Evolutionary conservation across 352 stramenopile genomes (phyloP), one percentile per base, ranked within the genome.

Genomic region (Peronospora farinosa): DNA sequence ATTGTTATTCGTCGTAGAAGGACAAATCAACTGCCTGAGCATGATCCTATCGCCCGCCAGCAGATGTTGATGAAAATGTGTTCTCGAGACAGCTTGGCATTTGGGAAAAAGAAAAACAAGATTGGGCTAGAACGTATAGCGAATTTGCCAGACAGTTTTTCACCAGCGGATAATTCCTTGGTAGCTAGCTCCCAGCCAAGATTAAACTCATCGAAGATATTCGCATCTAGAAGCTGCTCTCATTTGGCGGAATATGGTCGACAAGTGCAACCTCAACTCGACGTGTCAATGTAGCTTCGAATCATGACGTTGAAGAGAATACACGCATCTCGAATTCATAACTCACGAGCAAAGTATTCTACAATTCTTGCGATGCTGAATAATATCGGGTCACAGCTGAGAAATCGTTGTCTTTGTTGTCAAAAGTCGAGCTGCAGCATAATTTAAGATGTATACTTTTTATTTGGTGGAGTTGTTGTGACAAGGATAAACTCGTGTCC

Each of bases 1-100:
- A 21, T 41, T 42, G 40, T 23, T 15, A 28, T 57, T 32, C 19
- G 19, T 21, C 19, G 19, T 57, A 31, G 37, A 40, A 32, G 10
- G 65, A 53, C 15, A 46, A 57, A 23, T 50, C 48, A 15, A 80
- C 19, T 21, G 64, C 17, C 83, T 60, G 13, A 85, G 47, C 38
- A 87, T 57, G 0, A 71, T 73, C 37, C 62, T 63, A 33, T 69
- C 53, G 0, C 60, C 67, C 71, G 81, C 78, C 12, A 85, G 35
- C 2, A 65, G 59, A 47, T 85, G 65, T 44, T 72, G 61, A 37
- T 71, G 82, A 41, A 85, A 57, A 63, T 66, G 13, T 80, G 57
- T 12, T 72, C 47, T 35, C 74, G 63, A 13, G 66, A 57, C 38
- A 57, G 33, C 7, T 59, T 40, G 8, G 51, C 59, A 16, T 55